Evolutionary conservation across 805 yeast genomes (phyloP), one percentile per base, ranked within the genome.

Genomic region (Candida rishiriensis): DNA sequence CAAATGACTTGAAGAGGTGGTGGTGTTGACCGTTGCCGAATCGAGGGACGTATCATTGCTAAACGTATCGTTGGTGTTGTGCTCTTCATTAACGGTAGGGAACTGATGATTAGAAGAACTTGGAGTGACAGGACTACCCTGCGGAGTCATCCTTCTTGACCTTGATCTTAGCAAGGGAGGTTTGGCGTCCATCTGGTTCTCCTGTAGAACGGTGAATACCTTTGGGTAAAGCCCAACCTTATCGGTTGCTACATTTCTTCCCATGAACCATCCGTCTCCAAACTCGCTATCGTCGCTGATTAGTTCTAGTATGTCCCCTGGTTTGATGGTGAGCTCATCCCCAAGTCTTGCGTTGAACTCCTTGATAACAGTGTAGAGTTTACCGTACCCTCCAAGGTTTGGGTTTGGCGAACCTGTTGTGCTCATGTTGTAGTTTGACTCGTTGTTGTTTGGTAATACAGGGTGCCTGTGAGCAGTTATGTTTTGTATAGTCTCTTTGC

Each of bases 191-290:
- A 18, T 31, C 6, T 46, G 44, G 11, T 49, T 51, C 34, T 46
- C 47, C 16, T 35, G 26, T 11, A 45, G 30, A 2, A 46, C 15
- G 35, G 49, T 83, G 63, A 91, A 91, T 3, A 88, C 80, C 52
- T 85, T 86, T 12, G 99, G 99, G 59, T 89, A 93, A 35, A 91
- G 69, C 0, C 99, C 99, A 11, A 88, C 91, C 42, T 78, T 75
- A 42, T 79, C 77, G 0, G 91, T 81, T 40, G 76, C 59, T 40
- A 88, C 59, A 54, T 90, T 90, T 47, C 79, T 81, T 3, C 97
- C 96, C 75, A 87, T 85, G 60, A 84, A 93, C 99, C 99, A 93
- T 14, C 98, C 97, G 64, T 93, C 98, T 55, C 87, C 85, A 64
- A 85, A 93, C 58, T 88, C 97, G 49, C 83, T 78, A 65, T 93